Conservation (phyloP, 2,329 filamentous ascomycete genomes). For the Sclerotinia sclerotiorum region DNA sequence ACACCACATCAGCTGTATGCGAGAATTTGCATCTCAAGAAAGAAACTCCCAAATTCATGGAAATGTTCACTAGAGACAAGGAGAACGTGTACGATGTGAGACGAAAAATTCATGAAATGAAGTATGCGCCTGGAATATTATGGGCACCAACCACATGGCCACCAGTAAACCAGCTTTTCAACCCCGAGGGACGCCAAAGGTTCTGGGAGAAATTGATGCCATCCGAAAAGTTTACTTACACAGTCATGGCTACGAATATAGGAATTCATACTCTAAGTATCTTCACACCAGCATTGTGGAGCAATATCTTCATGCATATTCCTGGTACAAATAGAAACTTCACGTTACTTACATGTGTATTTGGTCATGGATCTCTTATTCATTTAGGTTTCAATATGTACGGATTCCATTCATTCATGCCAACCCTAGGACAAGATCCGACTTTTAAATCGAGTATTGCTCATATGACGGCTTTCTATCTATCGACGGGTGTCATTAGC, state of each 20-base stretch:
- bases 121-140: neutral
- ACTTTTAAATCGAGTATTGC: constrained; percentile 8
- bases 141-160: constrained; percentile 3
- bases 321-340: constrained; percentile 3
- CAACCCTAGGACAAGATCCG: neutral
- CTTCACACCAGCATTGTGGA: constrained; percentile 6
- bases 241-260: constrained; percentile 2
- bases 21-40: constrained; percentile 15
- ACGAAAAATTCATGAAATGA: constrained; percentile 10
- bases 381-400: constrained; percentile 19
- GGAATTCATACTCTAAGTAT: constrained; percentile 1
- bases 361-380: neutral
- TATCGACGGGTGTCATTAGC: constrained; percentile 7
- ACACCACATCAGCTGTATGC: neutral
- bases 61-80: neutral
- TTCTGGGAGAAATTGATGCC: constrained; percentile 9
- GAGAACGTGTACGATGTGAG: constrained; percentile 1
- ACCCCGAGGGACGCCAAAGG: neutral
- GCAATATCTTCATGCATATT: neutral
- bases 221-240: constrained; percentile 5
- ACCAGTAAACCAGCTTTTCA: neutral
- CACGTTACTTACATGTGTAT: constrained; percentile 15
- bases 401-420: constrained; percentile 16
- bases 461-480: constrained; percentile 17
- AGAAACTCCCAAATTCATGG: neutral